Base-by-base conservation (phyloP, 371 early-diverging fungal species). In the Mycotypha africana region DNA sequence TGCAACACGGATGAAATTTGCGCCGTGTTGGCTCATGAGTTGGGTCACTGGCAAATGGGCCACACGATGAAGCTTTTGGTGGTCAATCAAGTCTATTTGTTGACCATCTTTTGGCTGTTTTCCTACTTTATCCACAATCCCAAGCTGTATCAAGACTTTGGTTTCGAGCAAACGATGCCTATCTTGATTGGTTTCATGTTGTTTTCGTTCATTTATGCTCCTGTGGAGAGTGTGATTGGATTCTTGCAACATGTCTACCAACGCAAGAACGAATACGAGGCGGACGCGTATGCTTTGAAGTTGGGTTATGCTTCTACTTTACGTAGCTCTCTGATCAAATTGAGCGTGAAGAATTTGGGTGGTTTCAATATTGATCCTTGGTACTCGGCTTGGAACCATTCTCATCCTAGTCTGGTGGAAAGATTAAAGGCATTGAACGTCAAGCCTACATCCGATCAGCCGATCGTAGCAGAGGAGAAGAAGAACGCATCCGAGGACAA, bases 41-140 rank as follows among this genome's bases (percentile, higher is more conserved):
- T 99, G 11, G 99, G 99, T 0, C 99, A 99, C 60, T 98, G 98
- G 97, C 66, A 88, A 28, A 78, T 86, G 60, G 83, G 76, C 62
- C 99, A 99, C 56, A 83, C 90, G 4, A 35, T 89, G 32, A 84
- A 85, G 53, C 77, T 83, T 38, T 76, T 97, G 2, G 56, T 68
- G 5, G 70, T 90, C 19, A 70, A 74, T 14, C 92, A 93, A 67
- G 46, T 84, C 11, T 89, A 96, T 48, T 67, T 85, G 11, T 82
- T 97, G 40, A 47, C 65, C 16, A 63, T 90, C 36, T 95, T 97
- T 62, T 94, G 85, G 74, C 54, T 90, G 4, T 97, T 97, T 62
- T 81, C 85, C 20, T 73, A 67, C 45, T 81, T 91, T 46, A 74
- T 92, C 46, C 63, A 81, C 58, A 81, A 86, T 58, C 51, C 51